These are phyloP conservation scores for Fusarium napiforme DNA, from an alignment of 2,329 filamentous ascomycete genomes.

Conservation along the genomic window DNA sequence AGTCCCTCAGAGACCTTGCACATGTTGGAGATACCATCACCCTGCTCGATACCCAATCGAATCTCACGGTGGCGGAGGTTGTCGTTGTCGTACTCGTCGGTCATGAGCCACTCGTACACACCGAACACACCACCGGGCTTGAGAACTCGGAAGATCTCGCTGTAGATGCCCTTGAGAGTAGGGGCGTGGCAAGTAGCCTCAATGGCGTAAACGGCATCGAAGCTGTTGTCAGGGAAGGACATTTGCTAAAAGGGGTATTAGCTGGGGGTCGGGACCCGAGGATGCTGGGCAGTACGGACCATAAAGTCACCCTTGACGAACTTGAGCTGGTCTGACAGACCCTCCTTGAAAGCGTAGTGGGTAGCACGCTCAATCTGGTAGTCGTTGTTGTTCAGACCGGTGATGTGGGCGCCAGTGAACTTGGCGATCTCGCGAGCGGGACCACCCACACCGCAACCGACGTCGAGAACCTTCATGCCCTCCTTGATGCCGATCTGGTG, in stretches of 20 bases:
- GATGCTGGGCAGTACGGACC: conserved; percentile 56
- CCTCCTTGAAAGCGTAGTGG: conserved; percentile 83
- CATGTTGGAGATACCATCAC: conserved; percentile 98
- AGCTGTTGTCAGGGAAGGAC: conserved; percentile 89
- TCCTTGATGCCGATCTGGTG: conserved; percentile 87
- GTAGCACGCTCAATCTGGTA: conserved; percentile 98
- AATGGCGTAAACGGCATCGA: conserved; percentile 96
- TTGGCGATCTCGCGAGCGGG: conserved; percentile 96
- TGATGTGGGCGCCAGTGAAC: conserved; percentile 89
- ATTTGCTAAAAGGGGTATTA: conserved; percentile 73
- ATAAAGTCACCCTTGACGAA: conserved; percentile 99
- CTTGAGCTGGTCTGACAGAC: conserved; percentile 79
- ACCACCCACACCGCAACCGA: conserved; percentile 96
- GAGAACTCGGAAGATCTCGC: conserved; percentile 91
- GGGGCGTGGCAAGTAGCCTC: conserved; percentile 97
- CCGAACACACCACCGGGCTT: conserved; percentile 97
- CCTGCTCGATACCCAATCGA: conserved; percentile 92
- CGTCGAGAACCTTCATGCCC: conserved; percentile 90
- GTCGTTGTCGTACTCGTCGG: conserved; percentile 89
- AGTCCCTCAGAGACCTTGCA: conserved; percentile 85
- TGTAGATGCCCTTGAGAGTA: conserved; percentile 89
- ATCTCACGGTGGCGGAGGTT: conserved; percentile 89
- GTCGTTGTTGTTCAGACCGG: conserved; percentile 98
- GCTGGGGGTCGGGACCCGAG: neutral
- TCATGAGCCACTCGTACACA: conserved; percentile 99